A percentile compares a stretch with the other conserved stretches of the same genome.
phyloP scores from a whole-genome alignment of 495 filamentous ascomycete species.

The Neurospora sp. region DNA sequence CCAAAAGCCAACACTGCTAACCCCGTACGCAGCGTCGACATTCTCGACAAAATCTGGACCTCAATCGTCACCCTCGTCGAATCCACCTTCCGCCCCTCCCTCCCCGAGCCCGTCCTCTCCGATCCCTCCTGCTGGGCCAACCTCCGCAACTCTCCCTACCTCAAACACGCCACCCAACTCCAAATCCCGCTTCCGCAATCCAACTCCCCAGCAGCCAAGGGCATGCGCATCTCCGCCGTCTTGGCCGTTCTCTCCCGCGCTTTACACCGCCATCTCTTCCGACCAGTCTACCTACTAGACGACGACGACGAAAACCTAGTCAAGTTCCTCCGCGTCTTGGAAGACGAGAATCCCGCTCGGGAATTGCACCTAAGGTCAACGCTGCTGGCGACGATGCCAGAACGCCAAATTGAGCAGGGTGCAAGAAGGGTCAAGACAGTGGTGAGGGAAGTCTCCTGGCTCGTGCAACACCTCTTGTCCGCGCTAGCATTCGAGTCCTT shows the following conservation, averaged over 20 bases:
- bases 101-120: conserved; percentile 20
- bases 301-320: conserved; percentile 23
- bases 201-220: conserved; percentile 28
- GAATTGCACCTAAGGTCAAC: conserved; percentile 25
- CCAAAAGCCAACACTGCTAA: neutral
- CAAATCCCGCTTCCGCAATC: conserved; percentile 25
- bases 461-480: conserved; percentile 25
- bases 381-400: conserved; percentile 19
- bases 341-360: conserved; percentile 25
- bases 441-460: conserved; percentile 27
- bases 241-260: conserved; percentile 27
- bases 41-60: conserved; percentile 32
- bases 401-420: conserved; percentile 20
- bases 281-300: conserved; percentile 26
- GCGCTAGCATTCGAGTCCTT: conserved; percentile 27
- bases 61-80: conserved; percentile 27
- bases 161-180: conserved; percentile 26
- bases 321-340: conserved; percentile 23
- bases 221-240: conserved; percentile 29
- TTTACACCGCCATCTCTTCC: conserved; percentile 26
- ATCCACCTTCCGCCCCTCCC: conserved; percentile 24
- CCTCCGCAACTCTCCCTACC: conserved; percentile 26
- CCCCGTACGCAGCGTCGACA: conserved; percentile 13
- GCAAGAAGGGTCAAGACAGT: conserved; percentile 25
- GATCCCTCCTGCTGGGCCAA: conserved; percentile 30